Evolutionary conservation across 345 rosid genomes (phyloP).

Genomic region (Zanthoxylum bungeanum): DNA sequence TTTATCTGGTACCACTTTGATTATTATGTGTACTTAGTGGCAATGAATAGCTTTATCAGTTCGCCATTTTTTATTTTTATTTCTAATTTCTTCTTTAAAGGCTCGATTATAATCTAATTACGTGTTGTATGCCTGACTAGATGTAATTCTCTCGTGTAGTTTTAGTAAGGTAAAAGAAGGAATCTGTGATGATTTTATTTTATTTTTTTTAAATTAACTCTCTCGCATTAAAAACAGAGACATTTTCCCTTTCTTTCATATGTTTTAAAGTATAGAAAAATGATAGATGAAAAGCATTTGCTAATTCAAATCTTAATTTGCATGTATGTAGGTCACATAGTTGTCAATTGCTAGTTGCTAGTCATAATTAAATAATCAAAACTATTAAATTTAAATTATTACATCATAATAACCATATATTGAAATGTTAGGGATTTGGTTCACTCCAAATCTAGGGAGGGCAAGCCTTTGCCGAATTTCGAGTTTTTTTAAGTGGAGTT

Average conservation of each 20-base stretch:
- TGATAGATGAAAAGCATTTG: too few species aligned
- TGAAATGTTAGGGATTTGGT: neutral
- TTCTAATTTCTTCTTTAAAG: neutral
- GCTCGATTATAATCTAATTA: neutral
- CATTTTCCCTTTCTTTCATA: too few species aligned
- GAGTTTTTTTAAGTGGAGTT: too few species aligned
- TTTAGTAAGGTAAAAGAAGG: neutral
- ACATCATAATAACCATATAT: neutral
- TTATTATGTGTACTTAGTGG: neutral
- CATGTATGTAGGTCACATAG: neutral
- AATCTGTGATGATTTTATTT: too few species aligned
- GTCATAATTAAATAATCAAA: neutral
- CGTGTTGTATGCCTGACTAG: neutral
- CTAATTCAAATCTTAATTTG: neutral
- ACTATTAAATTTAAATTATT: neutral
- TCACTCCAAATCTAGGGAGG: constrained; percentile 13
- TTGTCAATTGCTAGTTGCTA: too few species aligned
- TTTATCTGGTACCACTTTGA: neutral
- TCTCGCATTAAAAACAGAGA: too few species aligned
- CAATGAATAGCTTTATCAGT: neutral
- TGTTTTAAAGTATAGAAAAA: too few species aligned
- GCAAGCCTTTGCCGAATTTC: constrained; percentile 39
- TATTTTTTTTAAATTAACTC: too few species aligned
- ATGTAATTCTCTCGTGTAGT: constrained; percentile 10
- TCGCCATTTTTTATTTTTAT: neutral